phyloP scores from a whole-genome alignment of 2,329 filamentous ascomycete genomes.

The Scedosporium dehoogii region DNA sequence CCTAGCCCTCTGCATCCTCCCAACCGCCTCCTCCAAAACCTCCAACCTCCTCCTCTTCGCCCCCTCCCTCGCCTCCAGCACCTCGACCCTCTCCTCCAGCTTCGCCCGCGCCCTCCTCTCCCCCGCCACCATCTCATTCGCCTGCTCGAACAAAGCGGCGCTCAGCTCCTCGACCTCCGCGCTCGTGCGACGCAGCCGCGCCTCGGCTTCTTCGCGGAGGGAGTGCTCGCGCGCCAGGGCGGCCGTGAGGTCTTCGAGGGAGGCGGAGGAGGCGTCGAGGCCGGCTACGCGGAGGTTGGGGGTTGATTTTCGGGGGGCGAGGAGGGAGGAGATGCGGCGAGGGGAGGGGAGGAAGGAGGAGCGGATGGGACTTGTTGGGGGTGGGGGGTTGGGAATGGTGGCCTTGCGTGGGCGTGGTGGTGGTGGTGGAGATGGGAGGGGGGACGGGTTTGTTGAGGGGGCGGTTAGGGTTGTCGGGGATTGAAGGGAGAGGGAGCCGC shows the following conservation, averaged over 20 bases:
- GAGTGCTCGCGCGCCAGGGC: slow-evolving; percentile 57
- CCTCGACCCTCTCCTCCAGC: slow-evolving; percentile 59
- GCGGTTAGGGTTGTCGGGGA: slow-evolving; percentile 9
- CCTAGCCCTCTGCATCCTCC: slow-evolving; percentile 60
- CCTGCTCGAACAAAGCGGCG: slow-evolving; percentile 67
- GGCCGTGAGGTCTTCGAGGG: slow-evolving; percentile 44
- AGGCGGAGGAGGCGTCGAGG: slow-evolving; percentile 9
- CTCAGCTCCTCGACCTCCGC: slow-evolving; percentile 71
- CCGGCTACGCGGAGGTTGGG: slow-evolving; percentile 21
- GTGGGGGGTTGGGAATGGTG: slow-evolving; percentile 15
- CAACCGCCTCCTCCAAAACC: slow-evolving; percentile 59
- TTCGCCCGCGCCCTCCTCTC: slow-evolving; percentile 62
- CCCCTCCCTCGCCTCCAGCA: slow-evolving; percentile 58
- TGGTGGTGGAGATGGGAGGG: slow-evolving; percentile 10
- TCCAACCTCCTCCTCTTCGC: slow-evolving; percentile 63
- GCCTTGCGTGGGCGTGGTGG: slow-evolving; percentile 12
- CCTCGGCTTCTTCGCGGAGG: slow-evolving; percentile 60
- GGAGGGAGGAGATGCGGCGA: slow-evolving; percentile 33
- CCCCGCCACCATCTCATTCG: slow-evolving; percentile 77
- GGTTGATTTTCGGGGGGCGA: slow-evolving; percentile 35
- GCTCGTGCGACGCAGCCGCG: slow-evolving; percentile 54
- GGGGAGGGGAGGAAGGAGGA: slow-evolving; percentile 14
- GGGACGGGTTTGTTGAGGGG: slow-evolving; percentile 13
- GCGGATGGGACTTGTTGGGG: slow-evolving; percentile 17
- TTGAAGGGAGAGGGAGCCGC: slow-evolving; percentile 22